Conservation (phyloP, 805 yeast genomes). For the Pichia phayaonensis region DNA sequence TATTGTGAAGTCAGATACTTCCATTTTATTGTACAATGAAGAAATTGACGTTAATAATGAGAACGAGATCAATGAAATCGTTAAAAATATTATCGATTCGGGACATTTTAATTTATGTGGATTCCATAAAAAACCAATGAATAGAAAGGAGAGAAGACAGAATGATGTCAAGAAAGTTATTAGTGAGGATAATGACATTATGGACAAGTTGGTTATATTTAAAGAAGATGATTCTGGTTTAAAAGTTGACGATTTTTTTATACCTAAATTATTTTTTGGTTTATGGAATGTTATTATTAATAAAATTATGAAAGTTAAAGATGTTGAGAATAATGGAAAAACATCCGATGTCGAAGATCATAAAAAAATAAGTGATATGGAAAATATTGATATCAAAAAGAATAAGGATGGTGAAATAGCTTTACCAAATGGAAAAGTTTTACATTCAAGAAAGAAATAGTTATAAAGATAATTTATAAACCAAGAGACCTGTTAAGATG, state of each 20-base stretch:
- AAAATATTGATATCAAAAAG: not conserved
- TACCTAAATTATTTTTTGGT: not conserved
- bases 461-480: not conserved
- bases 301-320: not conserved
- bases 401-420: not conserved
- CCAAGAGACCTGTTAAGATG: not conserved
- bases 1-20: conserved; percentile 15
- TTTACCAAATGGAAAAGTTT: conserved; percentile 7
- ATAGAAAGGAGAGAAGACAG: conserved; percentile 13
- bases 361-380: not conserved
- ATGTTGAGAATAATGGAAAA: not conserved
- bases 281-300: conserved; percentile 1
- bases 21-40: conserved; percentile 10
- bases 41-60: conserved; percentile 8
- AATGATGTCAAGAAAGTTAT: not conserved
- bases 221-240: conserved; percentile 7
- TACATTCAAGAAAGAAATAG: conserved; percentile 8
- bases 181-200: not conserved
- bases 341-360: not conserved
- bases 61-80: conserved; percentile 6
- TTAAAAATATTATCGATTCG: conserved; percentile 8
- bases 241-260: conserved; percentile 1
- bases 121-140: conserved; percentile 9
- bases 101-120: conserved; percentile 12
- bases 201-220: conserved; percentile 6